Base-by-base conservation (phyloP, 2,329 filamentous ascomycete genomes). In the Colletotrichum orbiculare region DNA sequence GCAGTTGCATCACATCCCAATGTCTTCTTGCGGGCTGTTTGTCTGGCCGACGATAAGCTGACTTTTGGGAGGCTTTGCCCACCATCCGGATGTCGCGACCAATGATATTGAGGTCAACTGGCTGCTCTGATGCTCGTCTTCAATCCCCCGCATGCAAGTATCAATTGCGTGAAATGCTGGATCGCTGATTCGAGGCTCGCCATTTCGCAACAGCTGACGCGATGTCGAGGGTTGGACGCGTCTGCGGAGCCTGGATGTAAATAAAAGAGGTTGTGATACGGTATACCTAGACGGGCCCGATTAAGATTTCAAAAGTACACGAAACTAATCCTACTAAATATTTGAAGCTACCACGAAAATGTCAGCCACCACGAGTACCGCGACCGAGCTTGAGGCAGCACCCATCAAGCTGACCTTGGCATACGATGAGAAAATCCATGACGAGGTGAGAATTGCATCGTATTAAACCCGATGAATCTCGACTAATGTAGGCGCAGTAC, bases 331-430 rank as follows among this genome's bases (percentile, higher is more conserved):
- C 43, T 3, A 1, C 0, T 4, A 2, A 10, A n/a, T 4, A 35
- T 11, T 25, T 9, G n/a, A 13, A 41, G 25, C 2, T 49, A 8
- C 33, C 17, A 33, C 11, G 90, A 93, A 66, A 97, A 89, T 77
- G 82, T 98, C 66, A 97, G 95, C 83, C 96, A 96, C 73, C 92
- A 93, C 3, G 91, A 97, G 75, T 91, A 89, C 72, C 85, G 96
- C 37, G 90, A 35, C 9, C 35, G 60, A 63, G 12, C 41, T 45
- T 9, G 8, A 60, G 2, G 35, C 37, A 34, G 46, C 39, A 4
- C 43, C 63, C 9, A 13, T 55, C 42, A 39, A 58, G 11, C 56
- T 69, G 4, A 56, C 49, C 3, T 35, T 60, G 25, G 64, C 64
- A 1, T 67, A 60, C 47, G 55, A 65, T 6, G 55, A 60, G 2